Base-by-base conservation (phyloP, 495 filamentous ascomycete species). In the Trichoderma virens region DNA sequence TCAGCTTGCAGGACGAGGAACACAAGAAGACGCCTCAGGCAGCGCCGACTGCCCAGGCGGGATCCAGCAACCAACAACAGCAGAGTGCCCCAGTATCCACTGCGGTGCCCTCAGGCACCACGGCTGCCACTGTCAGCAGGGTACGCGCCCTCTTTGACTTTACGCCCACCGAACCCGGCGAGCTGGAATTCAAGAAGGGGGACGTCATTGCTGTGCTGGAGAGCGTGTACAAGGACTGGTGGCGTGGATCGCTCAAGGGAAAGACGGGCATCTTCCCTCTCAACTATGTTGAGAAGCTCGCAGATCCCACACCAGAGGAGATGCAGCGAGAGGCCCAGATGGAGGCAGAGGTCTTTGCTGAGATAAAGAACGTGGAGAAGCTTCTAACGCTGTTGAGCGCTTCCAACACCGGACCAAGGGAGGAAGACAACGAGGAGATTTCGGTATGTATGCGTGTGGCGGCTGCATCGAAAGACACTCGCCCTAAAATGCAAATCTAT, bases 161-260 rank as follows among this genome's bases (percentile, higher is more conserved):
- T 72, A 83, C 88, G 61, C 94, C 94, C 5, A 93, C 92, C 3
- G 94, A 98, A 76, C 85, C 91, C 23, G 93, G 93, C 27, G 94
- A 98, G 76, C 80, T 98, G 60, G 91, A 94, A 69, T 98, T 98
- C 71, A 88, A 91, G 64, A 98, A 97, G 78, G 92, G 92, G 7
- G 94, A 98, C 77, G 88, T 97, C 54, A 98, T 98, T 75, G 93
- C 95, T 11, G 94, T 98, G 16, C 80, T 98, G 27, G 95, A 98
- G 74, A 96, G 91, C 6, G 94, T 98, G 3, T 98, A 94, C 74
- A 98, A 98, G 75, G 94, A 98, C 77, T 98, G 94, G 94, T 98
- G 94, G 94, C 95, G 96, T 70, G 94, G 94, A 4, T 95, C 92
- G 54, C 75, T 98, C 66, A 85, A 90, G 73, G 94, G 94, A 5